Percentiles rank a stretch among this genome's conserved stretches.
Evolutionary conservation across 2,329 filamentous ascomycete species (phyloP).

Genomic region (Colletotrichum lentis): DNA sequence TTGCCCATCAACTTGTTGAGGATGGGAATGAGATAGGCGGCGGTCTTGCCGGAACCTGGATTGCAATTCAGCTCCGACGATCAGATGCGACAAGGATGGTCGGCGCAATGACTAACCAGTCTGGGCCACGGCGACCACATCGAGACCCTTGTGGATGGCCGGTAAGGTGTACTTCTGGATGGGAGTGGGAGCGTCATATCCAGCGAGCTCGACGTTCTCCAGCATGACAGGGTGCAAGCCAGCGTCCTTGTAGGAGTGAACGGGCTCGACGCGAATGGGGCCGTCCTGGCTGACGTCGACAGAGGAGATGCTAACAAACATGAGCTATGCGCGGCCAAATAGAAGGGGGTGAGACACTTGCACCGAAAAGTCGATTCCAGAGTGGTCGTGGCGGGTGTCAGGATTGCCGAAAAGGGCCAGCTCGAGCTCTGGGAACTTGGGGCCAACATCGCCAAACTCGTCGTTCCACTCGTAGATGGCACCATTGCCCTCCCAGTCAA

Average conservation of each 20-base stretch:
- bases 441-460: conserved; percentile 86
- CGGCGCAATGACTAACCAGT: conserved; percentile 72
- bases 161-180: conserved; percentile 89
- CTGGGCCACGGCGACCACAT: conserved; percentile 89
- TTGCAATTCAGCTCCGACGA: conserved; percentile 5
- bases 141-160: conserved; percentile 76
- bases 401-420: conserved; percentile 74
- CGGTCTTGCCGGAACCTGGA: conserved; percentile 93
- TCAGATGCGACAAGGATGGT: conserved; percentile 17
- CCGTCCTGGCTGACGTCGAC: conserved; percentile 68
- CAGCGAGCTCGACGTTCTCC: conserved; percentile 76
- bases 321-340: conserved; percentile 41
- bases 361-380: conserved; percentile 71
- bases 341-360: conserved; percentile 49
- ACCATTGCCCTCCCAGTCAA: conserved; percentile 63
- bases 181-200: conserved; percentile 78
- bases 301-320: conserved; percentile 56
- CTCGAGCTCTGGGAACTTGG: conserved; percentile 75
- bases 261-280: conserved; percentile 57
- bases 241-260: conserved; percentile 72
- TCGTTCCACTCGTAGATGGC: conserved; percentile 83
- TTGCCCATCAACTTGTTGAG: conserved; percentile 95
- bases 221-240: conserved; percentile 86
- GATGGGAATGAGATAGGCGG: conserved; percentile 88
- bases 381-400: conserved; percentile 55